Percentiles rank a stretch among this genome's conserved stretches.
These are phyloP conservation scores for Leersia perrieri DNA, from an alignment of 176 grass and related monocot genomes.

Conservation along the genomic window DNA sequence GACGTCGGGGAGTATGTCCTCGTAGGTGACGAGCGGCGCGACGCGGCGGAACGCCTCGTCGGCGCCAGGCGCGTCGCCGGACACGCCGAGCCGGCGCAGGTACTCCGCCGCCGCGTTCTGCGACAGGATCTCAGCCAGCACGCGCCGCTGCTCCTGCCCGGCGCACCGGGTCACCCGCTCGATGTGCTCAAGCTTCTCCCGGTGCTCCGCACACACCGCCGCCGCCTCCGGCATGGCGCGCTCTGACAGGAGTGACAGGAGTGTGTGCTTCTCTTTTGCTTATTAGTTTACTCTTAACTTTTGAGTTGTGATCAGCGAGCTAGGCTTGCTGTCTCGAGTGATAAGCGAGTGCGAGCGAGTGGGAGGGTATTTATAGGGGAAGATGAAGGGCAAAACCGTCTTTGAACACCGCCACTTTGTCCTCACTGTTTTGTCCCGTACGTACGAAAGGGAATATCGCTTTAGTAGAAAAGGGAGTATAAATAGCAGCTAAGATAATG, in stretches of 20 bases:
- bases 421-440: neutral
- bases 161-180: slow-evolving; percentile 42
- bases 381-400: neutral
- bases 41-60: slow-evolving; percentile 37
- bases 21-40: slow-evolving; percentile 59
- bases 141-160: slow-evolving; percentile 27
- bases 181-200: slow-evolving; percentile 49
- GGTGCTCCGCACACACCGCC: slow-evolving; percentile 21
- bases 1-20: slow-evolving; percentile 60
- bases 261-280: no score
- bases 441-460: slow-evolving; percentile 27
- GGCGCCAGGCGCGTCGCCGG: slow-evolving; percentile 28
- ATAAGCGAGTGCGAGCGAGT: neutral
- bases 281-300: no score
- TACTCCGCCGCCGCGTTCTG: slow-evolving; percentile 67
- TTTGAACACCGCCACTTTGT: neutral
- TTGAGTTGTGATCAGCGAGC: neutral
- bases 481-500: neutral
- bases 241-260: no score
- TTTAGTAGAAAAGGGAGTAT: neutral
- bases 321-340: neutral
- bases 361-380: neutral
- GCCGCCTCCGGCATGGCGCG: slow-evolving; percentile 37
- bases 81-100: slow-evolving; percentile 41
- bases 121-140: slow-evolving; percentile 47